Percentiles rank a stretch among this genome's conserved stretches.
These are phyloP conservation scores for Fulvia fulva DNA, from an alignment of 2,329 filamentous ascomycete genomes.

Conservation along the genomic window DNA sequence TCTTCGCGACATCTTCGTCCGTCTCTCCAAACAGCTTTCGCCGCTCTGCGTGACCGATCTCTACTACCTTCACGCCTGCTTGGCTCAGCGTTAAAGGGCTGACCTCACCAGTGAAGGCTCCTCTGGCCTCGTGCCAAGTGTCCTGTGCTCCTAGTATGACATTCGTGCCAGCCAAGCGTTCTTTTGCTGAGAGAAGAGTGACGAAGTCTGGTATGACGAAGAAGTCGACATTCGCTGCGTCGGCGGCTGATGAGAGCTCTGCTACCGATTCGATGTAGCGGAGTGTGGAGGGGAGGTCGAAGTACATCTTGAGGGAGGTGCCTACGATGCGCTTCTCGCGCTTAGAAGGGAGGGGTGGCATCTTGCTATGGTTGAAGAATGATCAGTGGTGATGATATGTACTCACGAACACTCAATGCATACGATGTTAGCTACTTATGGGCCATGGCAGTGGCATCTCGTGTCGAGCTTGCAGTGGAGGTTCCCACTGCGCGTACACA, in stretches of 20 bases:
- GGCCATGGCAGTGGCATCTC: not conserved
- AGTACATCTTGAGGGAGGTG: constrained; percentile 78
- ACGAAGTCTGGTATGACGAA: constrained; percentile 78
- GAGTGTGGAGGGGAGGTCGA: constrained; percentile 60
- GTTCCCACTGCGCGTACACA: too few relatives aligned
- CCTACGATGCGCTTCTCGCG: constrained; percentile 62
- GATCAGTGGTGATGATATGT: not conserved
- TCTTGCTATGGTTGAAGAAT: not conserved
- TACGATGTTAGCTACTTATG: not conserved
- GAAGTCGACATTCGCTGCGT: constrained; percentile 59
- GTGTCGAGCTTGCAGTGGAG: too few relatives aligned
- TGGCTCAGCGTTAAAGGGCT: constrained; percentile 64
- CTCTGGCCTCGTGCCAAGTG: constrained; percentile 63
- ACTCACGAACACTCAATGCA: not conserved
- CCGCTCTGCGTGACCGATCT: constrained; percentile 78
- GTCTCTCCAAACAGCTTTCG: constrained; percentile 69
- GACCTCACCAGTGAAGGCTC: constrained; percentile 75
- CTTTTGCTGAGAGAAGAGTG: constrained; percentile 54
- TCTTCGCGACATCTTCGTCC: constrained; percentile 63
- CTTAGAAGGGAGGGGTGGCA: constrained; percentile 30
- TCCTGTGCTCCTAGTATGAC: constrained; percentile 73
- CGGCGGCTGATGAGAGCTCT: constrained; percentile 49
- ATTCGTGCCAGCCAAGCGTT: constrained; percentile 43
- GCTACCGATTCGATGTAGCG: constrained; percentile 44
- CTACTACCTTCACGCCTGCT: constrained; percentile 67